A percentile compares a stretch with the other conserved stretches of the same genome.
These are phyloP conservation scores for Mollisiaceae sp. DNA, from an alignment of 2,329 filamentous ascomycete genomes.

Conservation along the genomic window DNA sequence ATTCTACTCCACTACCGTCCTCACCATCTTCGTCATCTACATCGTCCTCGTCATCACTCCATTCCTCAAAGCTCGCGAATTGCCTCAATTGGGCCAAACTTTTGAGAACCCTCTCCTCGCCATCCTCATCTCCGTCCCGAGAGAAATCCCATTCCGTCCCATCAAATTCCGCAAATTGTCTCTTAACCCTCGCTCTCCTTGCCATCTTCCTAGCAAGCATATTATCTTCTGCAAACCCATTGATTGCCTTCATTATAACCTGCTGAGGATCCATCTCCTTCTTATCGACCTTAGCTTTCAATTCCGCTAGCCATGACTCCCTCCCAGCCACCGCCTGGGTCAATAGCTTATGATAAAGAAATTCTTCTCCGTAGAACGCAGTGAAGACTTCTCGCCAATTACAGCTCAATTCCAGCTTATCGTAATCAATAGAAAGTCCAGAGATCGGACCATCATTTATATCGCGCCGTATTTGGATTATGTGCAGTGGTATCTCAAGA, in stretches of 20 bases:
- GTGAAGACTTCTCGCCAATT: slow-evolving; percentile 24
- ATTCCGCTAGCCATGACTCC: slow-evolving; percentile 14
- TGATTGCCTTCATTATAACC: slow-evolving; percentile 18
- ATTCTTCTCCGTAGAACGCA: slow-evolving; percentile 25
- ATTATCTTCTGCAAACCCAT: slow-evolving; percentile 14
- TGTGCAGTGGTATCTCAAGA: slow-evolving; percentile 17
- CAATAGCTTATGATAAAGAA: slow-evolving; percentile 16
- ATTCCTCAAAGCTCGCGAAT: slow-evolving; percentile 6
- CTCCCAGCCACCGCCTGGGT: slow-evolving; percentile 6
- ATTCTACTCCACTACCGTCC: slow-evolving; percentile 8
- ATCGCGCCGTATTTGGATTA: slow-evolving; percentile 24
- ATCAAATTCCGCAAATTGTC: slow-evolving; percentile 18
- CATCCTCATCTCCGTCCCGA: slow-evolving; percentile 18
- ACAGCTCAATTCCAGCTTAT: slow-evolving; percentile 19
- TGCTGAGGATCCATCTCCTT: slow-evolving; percentile 15
- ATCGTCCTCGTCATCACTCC: slow-evolving; percentile 17
- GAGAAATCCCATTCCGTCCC: slow-evolving; percentile 21
- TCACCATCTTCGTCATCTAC: slow-evolving; percentile 17
- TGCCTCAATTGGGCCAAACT: slow-evolving; percentile 3
- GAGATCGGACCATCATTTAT: slow-evolving; percentile 27
- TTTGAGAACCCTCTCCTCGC: slow-evolving; percentile 8
- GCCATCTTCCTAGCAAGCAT: slow-evolving; percentile 15
- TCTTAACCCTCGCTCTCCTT: slow-evolving; percentile 20
- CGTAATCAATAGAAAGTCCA: slow-evolving; percentile 15
- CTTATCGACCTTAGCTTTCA: slow-evolving; percentile 19